phyloP scores from a whole-genome alignment of 305 asterid species.

The Rubia occidens region DNA sequence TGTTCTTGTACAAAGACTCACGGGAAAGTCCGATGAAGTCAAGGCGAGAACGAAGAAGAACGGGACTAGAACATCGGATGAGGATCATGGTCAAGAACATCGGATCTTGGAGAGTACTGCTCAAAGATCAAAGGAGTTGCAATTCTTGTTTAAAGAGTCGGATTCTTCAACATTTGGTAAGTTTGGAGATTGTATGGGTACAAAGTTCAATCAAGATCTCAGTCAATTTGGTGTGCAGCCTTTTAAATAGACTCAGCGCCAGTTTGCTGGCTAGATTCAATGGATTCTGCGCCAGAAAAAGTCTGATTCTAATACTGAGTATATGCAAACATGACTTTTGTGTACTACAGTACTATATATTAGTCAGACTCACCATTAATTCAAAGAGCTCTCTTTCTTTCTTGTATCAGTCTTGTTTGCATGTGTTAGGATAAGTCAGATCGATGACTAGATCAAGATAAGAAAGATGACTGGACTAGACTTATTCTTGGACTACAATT shows the following conservation, averaged over 20 bases:
- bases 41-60: constrained; percentile 14
- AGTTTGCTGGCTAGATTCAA: constrained; percentile 10
- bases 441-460: no score
- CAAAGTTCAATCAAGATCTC: constrained; percentile 37
- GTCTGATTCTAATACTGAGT: no score
- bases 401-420: no score
- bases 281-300: background rate
- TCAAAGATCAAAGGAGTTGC: constrained; percentile 23
- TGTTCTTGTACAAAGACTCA: constrained; percentile 65
- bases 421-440: no score
- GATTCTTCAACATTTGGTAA: constrained; percentile 20
- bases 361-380: no score
- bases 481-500: no score
- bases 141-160: constrained; percentile 29
- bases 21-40: constrained; percentile 42
- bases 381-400: no score
- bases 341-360: no score
- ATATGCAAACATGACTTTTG: no score
- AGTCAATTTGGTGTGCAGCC: constrained; percentile 40
- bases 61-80: background rate
- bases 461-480: no score
- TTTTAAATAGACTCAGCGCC: constrained; percentile 20
- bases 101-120: no score
- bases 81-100: background rate
- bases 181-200: constrained; percentile 33